Evolutionary conservation across 2,329 filamentous ascomycete genomes (phyloP), one percentile per base, ranked within the genome.

Genomic region (Gnomoniopsis sp.): DNA sequence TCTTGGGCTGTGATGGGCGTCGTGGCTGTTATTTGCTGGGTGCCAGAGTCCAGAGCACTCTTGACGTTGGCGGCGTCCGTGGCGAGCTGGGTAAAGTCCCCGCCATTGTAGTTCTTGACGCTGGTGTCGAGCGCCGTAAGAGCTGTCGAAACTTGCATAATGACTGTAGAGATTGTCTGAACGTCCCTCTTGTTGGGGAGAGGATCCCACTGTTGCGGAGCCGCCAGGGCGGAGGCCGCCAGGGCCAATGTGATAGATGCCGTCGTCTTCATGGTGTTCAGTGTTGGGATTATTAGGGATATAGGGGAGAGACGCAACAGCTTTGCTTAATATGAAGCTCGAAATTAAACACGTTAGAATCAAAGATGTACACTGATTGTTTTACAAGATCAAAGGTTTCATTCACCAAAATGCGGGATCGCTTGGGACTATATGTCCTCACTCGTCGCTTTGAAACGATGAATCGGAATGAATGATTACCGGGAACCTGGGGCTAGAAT

Each of bases 71-170:
- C 49, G 10, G 67, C 66, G 51, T 67, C 62, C 2, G 60, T 49
- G 33, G 71, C 47, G 0, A 70, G 54, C 49, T 65, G 43, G 2
- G 54, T 63, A 14, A 65, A 53, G 63, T 70, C 64, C 10, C 56
- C 49, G 12, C 64, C 63, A 33, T 62, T 54, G 58, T 69, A 70
- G n/a, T 64, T 59, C 59, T 71, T 68, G 21, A 71, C 67, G 1
- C 68, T 62, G 2, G 41, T 63, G 62, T 70, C 69, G 26, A 71
- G 68, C 49, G 69, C 59, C 33, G 59, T 52, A 15, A 71, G 64
- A 10, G 69, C 67, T 26, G 49, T 55, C 1, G 65, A 65, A 38
- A 69, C 65, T 46, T 66, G 58, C 1, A 59, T 53, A 15, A 66
- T 60, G 36, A 66, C 65, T 4, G 62, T 65, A 6, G 59, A 62